These are phyloP conservation scores for Solanum ossicruentum DNA, from an alignment of 257 asterid genomes.

Conservation along the genomic window DNA sequence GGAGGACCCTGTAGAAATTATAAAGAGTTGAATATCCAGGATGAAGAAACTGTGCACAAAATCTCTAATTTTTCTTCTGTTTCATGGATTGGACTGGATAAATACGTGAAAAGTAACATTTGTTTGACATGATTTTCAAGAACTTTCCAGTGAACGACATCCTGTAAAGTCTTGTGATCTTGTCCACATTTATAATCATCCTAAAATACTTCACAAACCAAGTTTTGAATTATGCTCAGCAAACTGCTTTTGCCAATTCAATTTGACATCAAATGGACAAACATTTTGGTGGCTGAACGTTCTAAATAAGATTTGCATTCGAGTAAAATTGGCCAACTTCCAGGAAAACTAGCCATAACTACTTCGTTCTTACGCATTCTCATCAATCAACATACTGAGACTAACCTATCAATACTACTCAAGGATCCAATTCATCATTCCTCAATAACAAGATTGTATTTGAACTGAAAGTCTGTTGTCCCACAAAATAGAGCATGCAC, in stretches of 20 bases:
- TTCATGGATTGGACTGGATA: not conserved
- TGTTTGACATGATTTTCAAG: not conserved
- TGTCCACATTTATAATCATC: not conserved
- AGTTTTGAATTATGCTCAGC: not conserved
- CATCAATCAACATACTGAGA: not conserved
- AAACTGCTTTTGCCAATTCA: not conserved
- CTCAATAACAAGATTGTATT: not conserved
- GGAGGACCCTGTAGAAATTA: conserved; percentile 69
- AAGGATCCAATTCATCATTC: not conserved
- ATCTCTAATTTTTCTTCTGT: not conserved
- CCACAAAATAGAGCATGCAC: not conserved
- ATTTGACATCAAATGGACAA: not conserved
- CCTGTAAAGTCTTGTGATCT: not conserved
- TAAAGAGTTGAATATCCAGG: not conserved
- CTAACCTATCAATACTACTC: not conserved
- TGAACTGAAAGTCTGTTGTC: not conserved
- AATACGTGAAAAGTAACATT: not conserved
- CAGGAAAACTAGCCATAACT: not conserved
- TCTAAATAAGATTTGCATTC: not conserved
- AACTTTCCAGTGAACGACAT: not conserved
- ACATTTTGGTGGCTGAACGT: not conserved
- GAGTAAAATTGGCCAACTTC: not conserved
- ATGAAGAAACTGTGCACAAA: not conserved
- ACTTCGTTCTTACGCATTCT: not conserved
- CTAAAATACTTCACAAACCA: not conserved